Evolutionary conservation across 1,284 basidiomycete genomes (phyloP), one percentile per base, ranked within the genome.

Genomic region (Volvariella surrecta): DNA sequence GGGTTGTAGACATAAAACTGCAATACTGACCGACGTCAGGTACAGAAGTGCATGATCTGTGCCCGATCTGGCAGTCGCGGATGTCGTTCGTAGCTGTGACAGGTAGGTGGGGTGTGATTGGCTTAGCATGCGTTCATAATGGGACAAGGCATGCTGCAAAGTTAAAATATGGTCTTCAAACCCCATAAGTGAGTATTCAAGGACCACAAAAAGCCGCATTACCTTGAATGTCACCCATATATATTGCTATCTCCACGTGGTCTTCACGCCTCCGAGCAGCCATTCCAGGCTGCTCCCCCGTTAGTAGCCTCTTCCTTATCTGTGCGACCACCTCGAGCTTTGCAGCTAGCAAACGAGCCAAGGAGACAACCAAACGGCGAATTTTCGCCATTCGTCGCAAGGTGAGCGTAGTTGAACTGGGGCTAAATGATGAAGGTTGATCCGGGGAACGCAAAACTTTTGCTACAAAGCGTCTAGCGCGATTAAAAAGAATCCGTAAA

Each of bases 221-320:
- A 89, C 89, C 92, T 70, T 94, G 88, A 2, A 98, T 77, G 60
- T 98, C 94, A 37, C 89, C 90, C 65, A 96, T 79, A 59, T 97
- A 93, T 13, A 93, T 88, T 3, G 76, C 82, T 30, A 91, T 73
- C 50, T 88, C 84, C n/a, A 71, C 54, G 42, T 75, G 71, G 30
- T 79, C 73, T 45, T 55, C 58, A 16, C 56, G 63, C 10, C 50
- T 50, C 13, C 62, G 60, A 47, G 67, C 59, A 42, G 64, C 65
- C 47, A 74, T 48, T 47, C 64, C 51, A 65, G 57, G 57, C 19
- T 60, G 60, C 11, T 59, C 59, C 18, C 58, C 52, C 10, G 58
- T 67, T 38, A 74, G 50, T 3, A 83, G 68, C 7, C 93, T 70
- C 60, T 95, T 95, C 46, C 82, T 70, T 46, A 97, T 67, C 46